These are phyloP conservation scores for Exobasidium cylindrosporum DNA, from an alignment of 1,284 basidiomycete species.

Conservation along the genomic window DNA sequence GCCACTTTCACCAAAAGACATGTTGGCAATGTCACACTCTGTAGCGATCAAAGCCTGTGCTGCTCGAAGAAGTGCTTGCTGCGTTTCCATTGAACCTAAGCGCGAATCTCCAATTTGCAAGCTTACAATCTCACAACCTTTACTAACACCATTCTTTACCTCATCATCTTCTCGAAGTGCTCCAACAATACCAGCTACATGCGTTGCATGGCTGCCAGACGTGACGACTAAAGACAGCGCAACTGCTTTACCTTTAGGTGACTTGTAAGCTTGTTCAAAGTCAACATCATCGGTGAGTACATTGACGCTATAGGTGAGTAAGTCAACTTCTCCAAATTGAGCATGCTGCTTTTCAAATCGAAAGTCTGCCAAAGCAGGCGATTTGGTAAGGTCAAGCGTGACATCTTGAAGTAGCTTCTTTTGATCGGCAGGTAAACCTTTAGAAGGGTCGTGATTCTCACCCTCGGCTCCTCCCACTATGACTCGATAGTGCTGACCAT, in stretches of 20 bases:
- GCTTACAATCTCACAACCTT: constrained; percentile 53
- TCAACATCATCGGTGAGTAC: constrained; percentile 38
- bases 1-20: constrained; percentile 55
- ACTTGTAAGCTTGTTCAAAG: constrained; percentile 16
- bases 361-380: constrained; percentile 51
- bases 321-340: constrained; percentile 50
- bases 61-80: constrained; percentile 55
- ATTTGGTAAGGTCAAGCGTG: constrained; percentile 41
- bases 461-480: constrained; percentile 55
- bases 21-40: constrained; percentile 54
- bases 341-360: constrained; percentile 49
- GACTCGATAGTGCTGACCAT: constrained; percentile 53
- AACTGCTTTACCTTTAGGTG: constrained; percentile 12
- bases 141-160: constrained; percentile 53
- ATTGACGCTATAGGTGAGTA: constrained; percentile 55
- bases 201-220: constrained; percentile 55
- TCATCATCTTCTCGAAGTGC: constrained; percentile 44
- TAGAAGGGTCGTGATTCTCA: constrained; percentile 36
- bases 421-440: constrained; percentile 33
- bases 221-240: constrained; percentile 45
- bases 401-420: constrained; percentile 25
- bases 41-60: constrained; percentile 54
- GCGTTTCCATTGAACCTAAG: constrained; percentile 51
- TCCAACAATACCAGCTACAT: constrained; percentile 55
- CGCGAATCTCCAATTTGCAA: constrained; percentile 49